A percentile compares a stretch with the other conserved stretches of the same genome.
phyloP scores from a whole-genome alignment of 768 basidiomycete species.

The Termitomyces sp. region DNA sequence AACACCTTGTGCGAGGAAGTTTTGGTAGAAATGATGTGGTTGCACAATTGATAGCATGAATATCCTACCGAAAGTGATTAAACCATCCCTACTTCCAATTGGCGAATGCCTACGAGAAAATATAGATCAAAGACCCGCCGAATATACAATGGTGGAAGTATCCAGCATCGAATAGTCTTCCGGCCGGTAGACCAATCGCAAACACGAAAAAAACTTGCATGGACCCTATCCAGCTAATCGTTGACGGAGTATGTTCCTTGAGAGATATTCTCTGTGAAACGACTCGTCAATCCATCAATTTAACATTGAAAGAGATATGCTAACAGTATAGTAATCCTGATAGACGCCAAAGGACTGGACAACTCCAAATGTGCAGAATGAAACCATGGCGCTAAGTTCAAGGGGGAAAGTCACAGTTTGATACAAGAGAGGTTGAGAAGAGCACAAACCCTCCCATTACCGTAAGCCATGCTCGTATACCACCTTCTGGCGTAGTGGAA shows the following conservation, averaged over 20 bases:
- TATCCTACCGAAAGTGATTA: constrained; percentile 21
- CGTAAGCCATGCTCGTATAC: constrained; percentile 38
- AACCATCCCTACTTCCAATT: background rate
- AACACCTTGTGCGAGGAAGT: constrained; percentile 51
- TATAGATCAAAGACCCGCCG: constrained; percentile 33
- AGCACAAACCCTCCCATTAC: constrained; percentile 40
- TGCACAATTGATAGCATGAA: constrained; percentile 48
- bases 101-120: constrained; percentile 32
- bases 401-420: background rate
- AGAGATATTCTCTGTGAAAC: constrained; percentile 28
- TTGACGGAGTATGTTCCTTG: constrained; percentile 32
- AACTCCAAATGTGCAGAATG: constrained; percentile 45
- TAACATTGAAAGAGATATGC: background rate
- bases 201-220: constrained; percentile 46
- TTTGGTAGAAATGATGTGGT: constrained; percentile 45
- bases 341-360: constrained; percentile 49
- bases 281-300: background rate
- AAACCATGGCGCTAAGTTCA: constrained; percentile 29
- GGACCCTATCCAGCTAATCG: constrained; percentile 48
- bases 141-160: constrained; percentile 41
- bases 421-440: constrained; percentile 1
- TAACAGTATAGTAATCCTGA: constrained; percentile 47
- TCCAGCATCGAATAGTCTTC: constrained; percentile 42
- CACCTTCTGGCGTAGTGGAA: constrained; percentile 38
- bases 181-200: constrained; percentile 38